Evolutionary conservation across 2,329 filamentous ascomycete genomes (phyloP), one percentile per base, ranked within the genome.

Genomic region (Calonectria honghensis): DNA sequence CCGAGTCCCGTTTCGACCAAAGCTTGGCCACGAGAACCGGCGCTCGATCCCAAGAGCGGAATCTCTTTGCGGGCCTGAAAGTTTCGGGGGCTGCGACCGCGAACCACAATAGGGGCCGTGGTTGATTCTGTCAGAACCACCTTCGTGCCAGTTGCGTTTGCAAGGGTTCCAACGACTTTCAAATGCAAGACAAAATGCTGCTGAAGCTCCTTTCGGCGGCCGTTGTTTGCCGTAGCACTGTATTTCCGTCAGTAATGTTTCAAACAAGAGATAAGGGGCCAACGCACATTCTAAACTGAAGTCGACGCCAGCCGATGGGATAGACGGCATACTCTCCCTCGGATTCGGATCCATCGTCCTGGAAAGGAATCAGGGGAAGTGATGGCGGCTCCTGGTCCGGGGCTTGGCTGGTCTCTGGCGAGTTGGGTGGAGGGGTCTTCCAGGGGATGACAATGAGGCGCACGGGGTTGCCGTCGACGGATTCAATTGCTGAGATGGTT

Each of bases 361-460:
- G 90, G 80, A 92, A 92, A 6, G 91, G 91, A 65, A 93, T 91
- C 75, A 98, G 86, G 1, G 95, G 95, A 73, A 98, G 93, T 1
- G 95, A 91, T 0, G 94, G 92, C 6, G 96, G 96, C 83, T 98
- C 96, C 82, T 96, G 96, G 83, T 98, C 96, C 0, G 88, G 88
- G 2, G 87, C 87, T 75, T 93, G 91, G 75, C 86, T 89, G 73
- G 93, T 88, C 77, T 94, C 91, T n/a, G 92, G 90, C 4, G 93
- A 92, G 85, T 93, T 95, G 66, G 94, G 95, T 35, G 94, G 95
- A 1, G 96, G 96, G 2, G 96, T 98, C 88, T 98, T 98, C 96
- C 96, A 98, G 1, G 96, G 96, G 74, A 98, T 98, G 10, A 97
- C 97, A 76, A 98, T 98, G 76, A 98, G 93, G 80, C 97, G 96